Evolutionary conservation across 2,329 filamentous ascomycete species (phyloP).

Genomic region (Monosporascus sp.): DNA sequence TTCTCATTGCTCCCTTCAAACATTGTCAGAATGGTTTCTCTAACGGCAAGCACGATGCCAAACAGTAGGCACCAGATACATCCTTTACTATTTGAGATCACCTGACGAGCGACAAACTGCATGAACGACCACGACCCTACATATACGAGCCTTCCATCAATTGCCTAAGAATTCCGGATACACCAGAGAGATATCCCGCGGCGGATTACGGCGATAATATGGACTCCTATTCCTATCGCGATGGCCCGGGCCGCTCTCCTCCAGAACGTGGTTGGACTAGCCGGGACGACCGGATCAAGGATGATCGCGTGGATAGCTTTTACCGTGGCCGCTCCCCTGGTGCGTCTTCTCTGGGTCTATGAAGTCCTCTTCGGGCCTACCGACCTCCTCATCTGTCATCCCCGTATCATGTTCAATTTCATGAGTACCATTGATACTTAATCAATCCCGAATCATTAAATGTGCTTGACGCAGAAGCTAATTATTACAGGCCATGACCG

Average conservation of each 20-base stretch:
- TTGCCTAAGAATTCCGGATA: not conserved
- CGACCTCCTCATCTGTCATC: not conserved
- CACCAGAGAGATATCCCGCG: conserved; percentile 1
- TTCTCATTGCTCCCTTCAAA: conserved; percentile 20
- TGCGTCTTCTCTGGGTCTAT: conserved; percentile 37
- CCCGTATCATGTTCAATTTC: not conserved
- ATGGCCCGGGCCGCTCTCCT: conserved; percentile 47
- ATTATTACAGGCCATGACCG: conserved; percentile 48
- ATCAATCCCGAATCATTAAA: not conserved
- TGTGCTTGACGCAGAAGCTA: conserved; percentile 10
- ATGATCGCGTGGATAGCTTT: conserved; percentile 54
- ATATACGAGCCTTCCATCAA: conserved; percentile 10
- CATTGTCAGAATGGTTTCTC: conserved; percentile 43
- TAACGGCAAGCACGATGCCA: conserved; percentile 51
- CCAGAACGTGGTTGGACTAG: conserved; percentile 45
- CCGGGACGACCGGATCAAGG: conserved; percentile 49
- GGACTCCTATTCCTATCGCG: conserved; percentile 54
- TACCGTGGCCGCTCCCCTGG: conserved; percentile 67
- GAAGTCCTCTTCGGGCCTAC: not conserved
- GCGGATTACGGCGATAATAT: conserved; percentile 29
- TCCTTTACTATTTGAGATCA: conserved; percentile 16
- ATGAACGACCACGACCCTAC: conserved; percentile 14
- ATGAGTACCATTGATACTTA: not conserved
- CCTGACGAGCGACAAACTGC: conserved; percentile 21
- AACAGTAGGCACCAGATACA: conserved; percentile 38